Percentiles rank a stretch among this genome's conserved stretches.
phyloP scores from a whole-genome alignment of 441 rosid genomes.

The Sinapis alba region DNA sequence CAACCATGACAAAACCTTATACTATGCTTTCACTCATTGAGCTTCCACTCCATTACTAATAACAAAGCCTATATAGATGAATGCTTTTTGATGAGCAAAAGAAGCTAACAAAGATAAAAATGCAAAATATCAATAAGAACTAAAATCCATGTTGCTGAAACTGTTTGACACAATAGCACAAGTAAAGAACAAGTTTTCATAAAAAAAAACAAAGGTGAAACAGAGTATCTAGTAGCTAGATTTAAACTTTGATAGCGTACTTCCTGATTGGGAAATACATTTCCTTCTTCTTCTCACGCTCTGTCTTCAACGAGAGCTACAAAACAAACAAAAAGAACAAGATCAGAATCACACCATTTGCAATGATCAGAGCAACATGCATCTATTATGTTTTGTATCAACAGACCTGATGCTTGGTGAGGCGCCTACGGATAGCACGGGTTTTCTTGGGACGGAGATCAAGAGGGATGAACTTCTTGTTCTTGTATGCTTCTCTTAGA shows the following conservation, averaged over 20 bases:
- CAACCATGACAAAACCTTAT: too few relatives aligned
- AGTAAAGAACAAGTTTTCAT: conserved; percentile 30
- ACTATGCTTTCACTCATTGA: too few relatives aligned
- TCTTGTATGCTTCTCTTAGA: conserved; percentile 83
- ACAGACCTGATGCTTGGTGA: conserved; percentile 86
- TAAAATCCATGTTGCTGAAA: conserved; percentile 18
- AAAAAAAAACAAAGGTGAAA: conserved; percentile 13
- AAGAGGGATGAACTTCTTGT: conserved; percentile 88
- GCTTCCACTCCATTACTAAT: too few relatives aligned
- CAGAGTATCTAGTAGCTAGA: conserved; percentile 22
- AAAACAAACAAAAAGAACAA: background rate
- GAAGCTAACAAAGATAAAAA: background rate
- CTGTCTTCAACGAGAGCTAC: conserved; percentile 67
- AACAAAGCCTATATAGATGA: too few relatives aligned
- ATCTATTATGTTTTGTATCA: background rate
- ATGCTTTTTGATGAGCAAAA: too few relatives aligned
- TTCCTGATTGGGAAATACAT: conserved; percentile 73
- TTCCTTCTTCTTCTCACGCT: conserved; percentile 70
- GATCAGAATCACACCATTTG: background rate
- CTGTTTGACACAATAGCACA: conserved; percentile 5
- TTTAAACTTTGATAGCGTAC: conserved; percentile 62
- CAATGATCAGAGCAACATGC: background rate
- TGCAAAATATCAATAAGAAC: background rate
- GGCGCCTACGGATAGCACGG: conserved; percentile 86
- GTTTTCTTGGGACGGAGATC: conserved; percentile 99